Evolutionary conservation across 306 rosid genomes (phyloP).

Genomic region (Pyrus pyrifolia): DNA sequence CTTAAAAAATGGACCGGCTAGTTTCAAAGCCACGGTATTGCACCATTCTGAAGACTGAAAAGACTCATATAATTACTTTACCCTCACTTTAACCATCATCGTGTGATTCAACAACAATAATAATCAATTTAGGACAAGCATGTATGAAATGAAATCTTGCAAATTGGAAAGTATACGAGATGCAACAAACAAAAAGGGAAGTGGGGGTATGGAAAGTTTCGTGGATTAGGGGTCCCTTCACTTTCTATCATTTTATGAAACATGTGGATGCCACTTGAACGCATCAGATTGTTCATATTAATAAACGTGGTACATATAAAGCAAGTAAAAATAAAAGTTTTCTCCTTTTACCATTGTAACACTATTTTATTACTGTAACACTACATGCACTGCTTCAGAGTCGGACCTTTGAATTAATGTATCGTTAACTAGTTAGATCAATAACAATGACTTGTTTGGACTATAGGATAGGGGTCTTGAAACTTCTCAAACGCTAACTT

Average conservation of each 20-base stretch:
- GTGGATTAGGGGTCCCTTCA: not conserved
- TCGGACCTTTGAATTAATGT: too few species aligned
- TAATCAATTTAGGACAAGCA: not conserved
- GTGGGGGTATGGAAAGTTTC: not conserved
- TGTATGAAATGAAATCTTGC: not conserved
- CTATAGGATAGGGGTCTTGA: too few species aligned
- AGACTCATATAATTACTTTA: too few species aligned
- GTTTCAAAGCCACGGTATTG: too few species aligned
- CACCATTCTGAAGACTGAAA: accelerated
- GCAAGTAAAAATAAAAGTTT: too few species aligned
- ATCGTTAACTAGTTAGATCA: too few species aligned
- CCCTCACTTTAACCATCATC: accelerated
- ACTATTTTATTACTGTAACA: too few species aligned
- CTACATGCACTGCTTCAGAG: too few species aligned
- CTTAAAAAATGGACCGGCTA: too few species aligned
- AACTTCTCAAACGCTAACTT: too few species aligned
- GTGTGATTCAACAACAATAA: not conserved
- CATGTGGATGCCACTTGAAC: not conserved
- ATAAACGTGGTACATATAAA: too few species aligned
- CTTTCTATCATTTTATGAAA: not conserved
- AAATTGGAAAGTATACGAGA: not conserved
- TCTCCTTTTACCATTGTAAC: not conserved
- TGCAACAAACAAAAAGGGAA: not conserved
- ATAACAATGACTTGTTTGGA: too few species aligned
- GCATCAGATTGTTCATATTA: not conserved